A percentile compares a stretch with the other conserved stretches of the same genome.
Conservation (phyloP, 139 green algal genomes). For the Coelastrella sp. region DNA sequence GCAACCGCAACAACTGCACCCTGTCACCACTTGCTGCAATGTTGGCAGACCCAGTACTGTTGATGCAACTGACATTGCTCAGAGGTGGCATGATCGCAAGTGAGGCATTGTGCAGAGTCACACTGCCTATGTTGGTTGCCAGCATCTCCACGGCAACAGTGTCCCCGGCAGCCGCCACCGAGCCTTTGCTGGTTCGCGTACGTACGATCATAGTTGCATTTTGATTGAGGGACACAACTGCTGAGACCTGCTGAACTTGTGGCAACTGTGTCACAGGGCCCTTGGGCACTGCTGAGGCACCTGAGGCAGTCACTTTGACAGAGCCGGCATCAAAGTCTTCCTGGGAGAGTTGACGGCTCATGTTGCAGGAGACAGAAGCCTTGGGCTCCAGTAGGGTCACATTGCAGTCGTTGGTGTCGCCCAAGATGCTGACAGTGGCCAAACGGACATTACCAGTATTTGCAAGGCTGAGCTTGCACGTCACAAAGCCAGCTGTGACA, state of each 20-base stretch:
- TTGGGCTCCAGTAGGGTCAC: no score
- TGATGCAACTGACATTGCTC: no score
- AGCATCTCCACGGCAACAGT: background rate
- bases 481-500: background rate
- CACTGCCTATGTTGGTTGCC: no score
- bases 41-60: no score
- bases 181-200: background rate
- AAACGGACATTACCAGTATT: slow-evolving; percentile 16
- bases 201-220: slow-evolving; percentile 11
- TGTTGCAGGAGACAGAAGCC: background rate
- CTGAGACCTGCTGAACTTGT: background rate
- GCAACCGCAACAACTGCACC: no score
- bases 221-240: slow-evolving; percentile 7
- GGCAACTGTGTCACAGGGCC: background rate
- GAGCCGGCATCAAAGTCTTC: slow-evolving; percentile 9
- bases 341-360: background rate
- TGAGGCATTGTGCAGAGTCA: no score
- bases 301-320: background rate
- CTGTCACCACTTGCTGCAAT: no score
- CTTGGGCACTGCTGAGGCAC: background rate
- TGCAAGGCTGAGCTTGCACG: background rate
- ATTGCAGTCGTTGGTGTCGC: background rate
- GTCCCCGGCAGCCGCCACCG: background rate
- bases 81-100: no score
- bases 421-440: background rate